These are phyloP conservation scores for Pythium phragmiticola DNA, from an alignment of 352 stramenopile genomes.

Conservation along the genomic window DNA sequence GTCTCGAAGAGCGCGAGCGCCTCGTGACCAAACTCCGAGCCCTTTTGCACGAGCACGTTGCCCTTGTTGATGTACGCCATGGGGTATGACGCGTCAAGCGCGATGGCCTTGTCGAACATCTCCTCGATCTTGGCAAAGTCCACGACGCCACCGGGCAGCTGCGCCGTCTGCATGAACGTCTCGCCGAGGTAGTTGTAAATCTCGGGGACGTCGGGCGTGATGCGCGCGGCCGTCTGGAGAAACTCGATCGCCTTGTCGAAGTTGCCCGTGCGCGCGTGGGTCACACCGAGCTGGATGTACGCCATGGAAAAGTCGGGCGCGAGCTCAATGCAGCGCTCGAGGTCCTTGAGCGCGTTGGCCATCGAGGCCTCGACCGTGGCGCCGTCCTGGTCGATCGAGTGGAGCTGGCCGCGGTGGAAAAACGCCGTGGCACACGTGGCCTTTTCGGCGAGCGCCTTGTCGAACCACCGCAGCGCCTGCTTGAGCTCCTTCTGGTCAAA, in stretches of 20 bases:
- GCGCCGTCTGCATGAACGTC: constrained; percentile 85
- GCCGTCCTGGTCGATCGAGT: constrained; percentile 73
- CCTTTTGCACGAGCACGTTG: constrained; percentile 77
- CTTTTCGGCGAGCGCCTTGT: constrained; percentile 69
- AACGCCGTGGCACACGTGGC: constrained; percentile 66
- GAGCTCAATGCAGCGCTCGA: constrained; percentile 70
- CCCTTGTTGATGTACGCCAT: constrained; percentile 89
- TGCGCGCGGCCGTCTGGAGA: constrained; percentile 52
- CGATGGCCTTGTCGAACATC: constrained; percentile 83
- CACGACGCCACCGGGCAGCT: constrained; percentile 45
- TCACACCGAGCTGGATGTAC: constrained; percentile 82
- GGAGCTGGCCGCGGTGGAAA: constrained; percentile 81
- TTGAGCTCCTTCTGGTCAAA: constrained; percentile 83
- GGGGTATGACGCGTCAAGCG: constrained; percentile 75
- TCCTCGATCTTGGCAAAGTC: constrained; percentile 60
- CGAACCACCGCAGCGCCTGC: constrained; percentile 72
- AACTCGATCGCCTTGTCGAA: constrained; percentile 73
- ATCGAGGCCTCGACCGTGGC: constrained; percentile 53
- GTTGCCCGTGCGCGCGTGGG: constrained; percentile 67
- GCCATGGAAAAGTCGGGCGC: constrained; percentile 78
- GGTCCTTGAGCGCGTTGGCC: constrained; percentile 52
- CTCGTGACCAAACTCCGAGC: constrained; percentile 64
- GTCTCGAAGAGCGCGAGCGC: constrained; percentile 76
- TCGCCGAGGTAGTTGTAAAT: constrained; percentile 88
- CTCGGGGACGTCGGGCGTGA: constrained; percentile 73